Percentiles rank a stretch among this genome's conserved stretches.
phyloP scores from a whole-genome alignment of 306 rosid species.

The Nissolia schottii region DNA sequence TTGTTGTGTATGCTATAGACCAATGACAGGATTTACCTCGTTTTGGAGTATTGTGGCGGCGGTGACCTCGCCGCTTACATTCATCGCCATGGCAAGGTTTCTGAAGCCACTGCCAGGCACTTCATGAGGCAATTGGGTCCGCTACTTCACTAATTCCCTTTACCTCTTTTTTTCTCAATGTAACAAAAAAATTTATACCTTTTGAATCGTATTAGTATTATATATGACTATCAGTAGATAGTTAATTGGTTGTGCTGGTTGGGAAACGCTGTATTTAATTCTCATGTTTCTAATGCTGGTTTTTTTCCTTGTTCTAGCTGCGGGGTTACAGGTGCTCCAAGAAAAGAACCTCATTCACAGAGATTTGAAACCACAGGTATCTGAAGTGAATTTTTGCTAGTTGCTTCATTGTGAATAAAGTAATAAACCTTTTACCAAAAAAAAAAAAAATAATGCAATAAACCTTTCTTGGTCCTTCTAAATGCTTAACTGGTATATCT shows the following conservation, averaged over 20 bases:
- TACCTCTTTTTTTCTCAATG: background rate
- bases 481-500: background rate
- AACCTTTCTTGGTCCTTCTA: background rate
- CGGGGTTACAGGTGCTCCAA: constrained; percentile 85
- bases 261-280: background rate
- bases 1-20: constrained; percentile 40
- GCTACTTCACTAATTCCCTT: background rate
- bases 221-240: background rate
- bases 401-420: background rate
- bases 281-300: constrained; percentile 18
- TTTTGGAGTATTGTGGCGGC: constrained; percentile 92
- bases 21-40: constrained; percentile 74
- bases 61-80: constrained; percentile 82
- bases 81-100: constrained; percentile 58
- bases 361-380: constrained; percentile 97
- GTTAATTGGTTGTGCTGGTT: constrained; percentile 8
- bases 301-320: constrained; percentile 57
- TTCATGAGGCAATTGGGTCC: constrained; percentile 93
- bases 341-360: constrained; percentile 90
- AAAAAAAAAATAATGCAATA: background rate
- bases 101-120: constrained; percentile 71
- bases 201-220: background rate
- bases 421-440: background rate
- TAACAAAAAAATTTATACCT: background rate
- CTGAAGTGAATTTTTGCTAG: background rate